Conservation (phyloP, 2,329 filamentous ascomycete species). For the Neofusicoccum ribis region DNA sequence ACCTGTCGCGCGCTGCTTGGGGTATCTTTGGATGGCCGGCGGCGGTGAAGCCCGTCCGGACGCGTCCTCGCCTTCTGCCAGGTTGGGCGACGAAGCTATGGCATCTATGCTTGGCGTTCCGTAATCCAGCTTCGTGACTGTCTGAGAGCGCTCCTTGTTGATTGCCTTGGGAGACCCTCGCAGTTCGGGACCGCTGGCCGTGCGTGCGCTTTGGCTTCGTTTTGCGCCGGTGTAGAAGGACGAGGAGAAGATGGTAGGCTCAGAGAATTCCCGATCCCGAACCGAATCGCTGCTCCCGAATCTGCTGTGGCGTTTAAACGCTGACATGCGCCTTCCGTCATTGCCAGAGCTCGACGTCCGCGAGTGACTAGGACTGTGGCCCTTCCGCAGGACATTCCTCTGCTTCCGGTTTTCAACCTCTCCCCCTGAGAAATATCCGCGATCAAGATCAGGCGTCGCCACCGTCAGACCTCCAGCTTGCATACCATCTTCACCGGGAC, state of each 20-base stretch:
- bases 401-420: conserved; percentile 71
- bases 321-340: conserved; percentile 58
- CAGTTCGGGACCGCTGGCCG: conserved; percentile 52
- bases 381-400: conserved; percentile 74
- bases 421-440: conserved; percentile 90
- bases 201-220: conserved; percentile 35
- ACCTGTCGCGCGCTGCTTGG: conserved; percentile 59
- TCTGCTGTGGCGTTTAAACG: conserved; percentile 71
- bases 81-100: conserved; percentile 40
- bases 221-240: conserved; percentile 31
- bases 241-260: conserved; percentile 52
- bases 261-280: conserved; percentile 60
- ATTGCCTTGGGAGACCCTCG: conserved; percentile 21
- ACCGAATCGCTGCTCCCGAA: conserved; percentile 78
- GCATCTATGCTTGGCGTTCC: conserved; percentile 48
- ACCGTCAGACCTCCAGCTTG: conserved; percentile 34
- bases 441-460: conserved; percentile 64
- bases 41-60: conserved; percentile 48
- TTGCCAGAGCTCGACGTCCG: conserved; percentile 74
- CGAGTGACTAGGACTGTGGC: conserved; percentile 65
- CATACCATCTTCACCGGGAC: conserved; percentile 20
- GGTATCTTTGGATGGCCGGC: conserved; percentile 34
- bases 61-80: conserved; percentile 50
- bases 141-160: conserved; percentile 42
- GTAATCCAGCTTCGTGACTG: conserved; percentile 59